phyloP scores from a whole-genome alignment of 2,329 filamentous ascomycete genomes.

The Sporothrix phasma region DNA sequence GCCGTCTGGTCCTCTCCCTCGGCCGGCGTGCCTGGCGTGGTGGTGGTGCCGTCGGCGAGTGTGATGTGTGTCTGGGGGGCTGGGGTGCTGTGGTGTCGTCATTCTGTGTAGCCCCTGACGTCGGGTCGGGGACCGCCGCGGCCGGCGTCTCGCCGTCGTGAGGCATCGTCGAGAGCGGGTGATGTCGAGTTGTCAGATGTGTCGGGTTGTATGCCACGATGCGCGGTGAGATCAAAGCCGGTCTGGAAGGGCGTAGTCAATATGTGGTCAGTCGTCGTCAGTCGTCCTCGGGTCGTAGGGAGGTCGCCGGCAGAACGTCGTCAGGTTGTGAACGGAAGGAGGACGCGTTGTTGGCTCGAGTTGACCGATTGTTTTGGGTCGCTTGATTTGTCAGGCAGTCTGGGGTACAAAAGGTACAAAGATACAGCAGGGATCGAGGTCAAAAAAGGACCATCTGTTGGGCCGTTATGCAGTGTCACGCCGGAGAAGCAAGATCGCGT shows the following conservation, averaged over 20 bases:
- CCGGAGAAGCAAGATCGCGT: not conserved
- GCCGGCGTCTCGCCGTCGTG: slow-evolving; percentile 6
- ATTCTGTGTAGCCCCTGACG: not conserved
- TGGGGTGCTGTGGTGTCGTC: not conserved
- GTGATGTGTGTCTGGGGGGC: slow-evolving; percentile 11
- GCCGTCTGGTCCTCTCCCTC: slow-evolving; percentile 29
- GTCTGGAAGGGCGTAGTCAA: not conserved
- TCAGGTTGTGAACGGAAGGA: not conserved
- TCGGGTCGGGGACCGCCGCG: not conserved
- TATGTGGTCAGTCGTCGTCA: not conserved
- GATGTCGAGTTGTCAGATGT: not conserved
- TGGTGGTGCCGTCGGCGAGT: slow-evolving; percentile 11
- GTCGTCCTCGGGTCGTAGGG: too few relatives aligned
- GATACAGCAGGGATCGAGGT: too few relatives aligned
- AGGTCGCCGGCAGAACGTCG: not conserved
- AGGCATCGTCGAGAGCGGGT: not conserved
- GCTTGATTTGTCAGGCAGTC: too few relatives aligned
- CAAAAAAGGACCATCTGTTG: not conserved
- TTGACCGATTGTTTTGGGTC: not conserved
- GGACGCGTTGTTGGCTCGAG: not conserved
- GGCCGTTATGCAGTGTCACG: not conserved
- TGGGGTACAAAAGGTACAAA: too few relatives aligned
- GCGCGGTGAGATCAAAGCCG: not conserved
- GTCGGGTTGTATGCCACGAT: too few relatives aligned
- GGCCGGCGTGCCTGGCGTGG: not conserved